These are phyloP conservation scores for Pseudocercospora macadamiae DNA, from an alignment of 2,329 filamentous ascomycete species.

Conservation along the genomic window DNA sequence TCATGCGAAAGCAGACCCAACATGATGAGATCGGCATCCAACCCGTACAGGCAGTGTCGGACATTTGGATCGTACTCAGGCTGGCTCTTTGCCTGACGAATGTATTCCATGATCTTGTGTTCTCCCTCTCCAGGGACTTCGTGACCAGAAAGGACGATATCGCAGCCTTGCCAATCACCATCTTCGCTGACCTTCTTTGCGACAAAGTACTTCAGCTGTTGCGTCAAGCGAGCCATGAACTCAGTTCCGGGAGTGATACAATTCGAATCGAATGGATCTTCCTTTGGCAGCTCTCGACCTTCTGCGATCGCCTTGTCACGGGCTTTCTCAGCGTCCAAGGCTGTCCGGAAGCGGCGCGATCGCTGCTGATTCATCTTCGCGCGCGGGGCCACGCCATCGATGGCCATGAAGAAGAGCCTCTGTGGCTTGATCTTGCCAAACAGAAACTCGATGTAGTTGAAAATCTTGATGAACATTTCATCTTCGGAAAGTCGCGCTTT, in stretches of 20 bases:
- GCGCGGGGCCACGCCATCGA: slow-evolving; percentile 94
- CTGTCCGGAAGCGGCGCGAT: slow-evolving; percentile 90
- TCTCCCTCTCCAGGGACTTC: slow-evolving; percentile 98
- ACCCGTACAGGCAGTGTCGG: slow-evolving; percentile 93
- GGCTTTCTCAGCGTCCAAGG: slow-evolving; percentile 84
- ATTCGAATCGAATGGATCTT: slow-evolving; percentile 97
- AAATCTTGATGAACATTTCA: slow-evolving; percentile 99
- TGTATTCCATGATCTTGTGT: slow-evolving; percentile 99
- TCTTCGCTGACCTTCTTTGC: slow-evolving; percentile 99
- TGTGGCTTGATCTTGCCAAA: slow-evolving; percentile 99
- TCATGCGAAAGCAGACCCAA: slow-evolving; percentile 95
- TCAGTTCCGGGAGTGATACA: slow-evolving; percentile 97
- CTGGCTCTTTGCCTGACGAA: slow-evolving; percentile 94
- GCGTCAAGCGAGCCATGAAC: slow-evolving; percentile 95
- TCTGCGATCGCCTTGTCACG: slow-evolving; percentile 89
- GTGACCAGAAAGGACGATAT: slow-evolving; percentile 94
- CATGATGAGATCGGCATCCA: slow-evolving; percentile 99
- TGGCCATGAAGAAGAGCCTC: slow-evolving; percentile 99
- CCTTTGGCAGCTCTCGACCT: slow-evolving; percentile 89
- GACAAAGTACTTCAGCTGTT: slow-evolving; percentile 96
- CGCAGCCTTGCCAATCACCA: slow-evolving; percentile 94
- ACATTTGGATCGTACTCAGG: slow-evolving; percentile 90
- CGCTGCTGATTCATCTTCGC: slow-evolving; percentile 99
- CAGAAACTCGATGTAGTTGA: slow-evolving; percentile 99
- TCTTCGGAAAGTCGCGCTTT: slow-evolving; percentile 94